Evolutionary conservation across 1,284 basidiomycete species (phyloP), one percentile per base, ranked within the genome.

Genomic region (Fomes fomentarius): DNA sequence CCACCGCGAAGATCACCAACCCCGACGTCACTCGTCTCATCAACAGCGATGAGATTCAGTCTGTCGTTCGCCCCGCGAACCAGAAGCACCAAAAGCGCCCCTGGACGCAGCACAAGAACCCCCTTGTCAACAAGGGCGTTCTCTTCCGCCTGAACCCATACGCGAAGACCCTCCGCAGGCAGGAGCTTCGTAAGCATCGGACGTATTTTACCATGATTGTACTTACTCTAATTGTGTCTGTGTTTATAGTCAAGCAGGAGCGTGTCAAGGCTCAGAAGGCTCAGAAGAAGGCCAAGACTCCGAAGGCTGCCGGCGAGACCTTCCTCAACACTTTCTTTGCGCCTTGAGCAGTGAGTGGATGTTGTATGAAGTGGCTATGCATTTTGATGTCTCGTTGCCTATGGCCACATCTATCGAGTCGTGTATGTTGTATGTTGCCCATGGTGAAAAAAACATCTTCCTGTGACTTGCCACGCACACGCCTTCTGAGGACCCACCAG

Each of bases 31-130:
- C 96, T 65, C 92, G 96, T 66, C 81, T 99, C 73, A 99, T 99
- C 85, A 98, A 99, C 89, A 94, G 90, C 71, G 87, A 92, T 63
- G 95, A 96, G 80, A 95, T 97, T 72, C 94, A 97, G 77, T 91
- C 94, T 52, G 91, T 98, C 69, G 85, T 98, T 66, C 93, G 96
- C 70, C 90, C 93, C 52, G 89, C 92, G 60, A 87, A 88, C 64
- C 77, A 86, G 60, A 89, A 91, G 75, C 70, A 79, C 60, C 89
- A 90, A 77, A 94, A 93, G 75, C 90, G 95, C 71, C 95, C 96
- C 63, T 97, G 94, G 93, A 95, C 94, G 63, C 96, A 98, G 82
- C 96, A 96, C 91, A 98, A 98, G 92, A 98, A 98, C 85, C 95
- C 96, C 55, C 86, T 97, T 70, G 78, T 87, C 78, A 99, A 99